A percentile compares a stretch with the other conserved stretches of the same genome.
phyloP scores from a whole-genome alignment of 768 basidiomycete species.

The Pisolithus albus region DNA sequence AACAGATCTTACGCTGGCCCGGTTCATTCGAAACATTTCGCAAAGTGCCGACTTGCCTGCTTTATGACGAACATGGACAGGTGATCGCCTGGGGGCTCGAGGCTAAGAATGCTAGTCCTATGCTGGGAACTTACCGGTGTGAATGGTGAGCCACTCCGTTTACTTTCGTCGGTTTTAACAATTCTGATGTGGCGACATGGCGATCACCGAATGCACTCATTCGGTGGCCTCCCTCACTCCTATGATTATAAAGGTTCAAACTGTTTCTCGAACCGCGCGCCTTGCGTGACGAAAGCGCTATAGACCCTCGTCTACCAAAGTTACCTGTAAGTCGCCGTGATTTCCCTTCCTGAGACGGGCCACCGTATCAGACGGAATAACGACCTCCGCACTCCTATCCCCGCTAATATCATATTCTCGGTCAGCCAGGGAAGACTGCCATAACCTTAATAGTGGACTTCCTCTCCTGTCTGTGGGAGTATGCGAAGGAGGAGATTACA shows the following conservation, averaged over 20 bases:
- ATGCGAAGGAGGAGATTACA: conserved; percentile 82
- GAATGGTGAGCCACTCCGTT: conserved; percentile 37
- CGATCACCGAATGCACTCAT: not conserved
- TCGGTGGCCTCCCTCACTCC: conserved; percentile 1
- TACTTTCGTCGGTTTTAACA: not conserved
- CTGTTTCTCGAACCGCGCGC: conserved; percentile 79
- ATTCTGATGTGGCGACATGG: not conserved
- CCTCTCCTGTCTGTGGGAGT: conserved; percentile 77
- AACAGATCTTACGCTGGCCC: conserved; percentile 84
- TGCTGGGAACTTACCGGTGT: conserved; percentile 54
- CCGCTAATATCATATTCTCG: not conserved
- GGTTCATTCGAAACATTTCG: conserved; percentile 81
- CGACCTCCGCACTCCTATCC: not conserved
- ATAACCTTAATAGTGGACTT: conserved; percentile 81
- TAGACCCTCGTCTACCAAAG: conserved; percentile 74
- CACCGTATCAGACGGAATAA: not conserved
- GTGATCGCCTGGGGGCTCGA: conserved; percentile 83
- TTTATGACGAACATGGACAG: conserved; percentile 69
- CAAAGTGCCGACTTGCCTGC: conserved; percentile 79
- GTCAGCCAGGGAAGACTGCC: conserved; percentile 65
- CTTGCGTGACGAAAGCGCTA: conserved; percentile 58
- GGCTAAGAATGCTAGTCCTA: conserved; percentile 72
- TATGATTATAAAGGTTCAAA: conserved; percentile 56
- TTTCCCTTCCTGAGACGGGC: not conserved
- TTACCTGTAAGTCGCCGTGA: conserved; percentile 54